Base-by-base conservation (phyloP, 345 rosid species). In the Salix dunnii region DNA sequence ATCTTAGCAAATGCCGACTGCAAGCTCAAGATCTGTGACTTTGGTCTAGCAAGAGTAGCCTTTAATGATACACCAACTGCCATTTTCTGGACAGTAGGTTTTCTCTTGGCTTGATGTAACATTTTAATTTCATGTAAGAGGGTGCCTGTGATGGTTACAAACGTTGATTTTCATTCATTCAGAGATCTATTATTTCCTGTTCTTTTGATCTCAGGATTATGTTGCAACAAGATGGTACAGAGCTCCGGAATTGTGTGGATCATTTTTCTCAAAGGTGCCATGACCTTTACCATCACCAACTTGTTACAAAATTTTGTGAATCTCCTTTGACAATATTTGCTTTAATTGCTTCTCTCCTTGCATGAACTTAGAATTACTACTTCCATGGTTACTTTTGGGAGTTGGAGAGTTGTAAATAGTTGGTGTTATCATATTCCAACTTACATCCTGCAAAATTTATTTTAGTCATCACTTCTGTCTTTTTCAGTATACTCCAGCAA, bases 171-270 rank as follows among this genome's bases (percentile, higher is more conserved):
- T 53, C 35, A 48, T 21, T 21, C 61, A 31, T 51, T 35, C 33
- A 6, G 74, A 20, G 53, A 30, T 42, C 70, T 35, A 65, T 30
- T 51, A 28, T 21, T 74, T 42, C 21, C 25, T 31, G 61, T 65
- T 68, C 40, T 76, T 82, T 55, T 71, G 61, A 68, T 68, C 33
- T 12, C 87, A 94, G 97, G 98, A 94, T 79, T 94, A 94, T 80
- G 97, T 92, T 83, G 98, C 98, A 10, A 94, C 98, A 64, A 89
- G 97, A 83, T 94, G 97, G 98, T 94, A 92, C 74, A 82, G 97
- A 61, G 98, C 97, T 72, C 98, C 98, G 42, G 98, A 94, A 88
- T 83, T 94, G 38, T 94, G 98, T 82, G 98, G 98, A 76, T 94
- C 98, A 31, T 94, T 92, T 84, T 91, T 91, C 92, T 92, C 98